Conservation (phyloP, 805 yeast genomes). For the Teunomyces panamensis region DNA sequence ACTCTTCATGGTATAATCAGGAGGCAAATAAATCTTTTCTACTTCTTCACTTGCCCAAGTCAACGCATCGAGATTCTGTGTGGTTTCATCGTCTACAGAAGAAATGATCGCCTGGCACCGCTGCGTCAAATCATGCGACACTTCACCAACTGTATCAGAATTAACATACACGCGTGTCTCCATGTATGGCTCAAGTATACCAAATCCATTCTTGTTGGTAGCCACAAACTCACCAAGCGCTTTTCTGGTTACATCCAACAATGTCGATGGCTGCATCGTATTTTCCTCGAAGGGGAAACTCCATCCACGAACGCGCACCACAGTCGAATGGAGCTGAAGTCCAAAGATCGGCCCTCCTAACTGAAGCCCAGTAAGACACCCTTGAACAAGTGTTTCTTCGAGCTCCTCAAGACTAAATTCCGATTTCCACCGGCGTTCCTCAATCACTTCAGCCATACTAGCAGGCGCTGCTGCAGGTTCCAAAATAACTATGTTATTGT, state of each 20-base stretch:
- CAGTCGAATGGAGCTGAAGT: constrained; percentile 58
- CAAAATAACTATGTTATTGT: constrained; percentile 47
- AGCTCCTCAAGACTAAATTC: constrained; percentile 46
- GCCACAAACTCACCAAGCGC: constrained; percentile 28
- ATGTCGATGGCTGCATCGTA: constrained; percentile 21
- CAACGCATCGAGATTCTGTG: constrained; percentile 32
- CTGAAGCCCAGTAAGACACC: constrained; percentile 59
- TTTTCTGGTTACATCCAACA: constrained; percentile 45
- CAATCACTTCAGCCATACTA: constrained; percentile 19
- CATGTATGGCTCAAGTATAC: constrained; percentile 88
- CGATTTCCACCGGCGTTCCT: constrained; percentile 49
- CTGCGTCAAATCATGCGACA: constrained; percentile 79
- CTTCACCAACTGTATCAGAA: constrained; percentile 75
- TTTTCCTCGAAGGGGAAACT: constrained; percentile 51
- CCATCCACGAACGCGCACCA: constrained; percentile 53
- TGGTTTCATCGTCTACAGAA: constrained; percentile 64
- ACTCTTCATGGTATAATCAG: constrained; percentile 59
- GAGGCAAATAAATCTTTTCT: constrained; percentile 65
- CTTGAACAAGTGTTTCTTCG: constrained; percentile 54
- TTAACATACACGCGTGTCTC: constrained; percentile 61
- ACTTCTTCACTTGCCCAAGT: constrained; percentile 56
- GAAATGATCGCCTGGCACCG: constrained; percentile 72
- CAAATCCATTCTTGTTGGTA: constrained; percentile 27
- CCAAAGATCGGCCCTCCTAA: constrained; percentile 63
- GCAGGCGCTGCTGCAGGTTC: constrained; percentile 28